Evolutionary conservation across 129 eudicot species (phyloP), one percentile per base, ranked within the genome.

Genomic region (Ambrosia trifida): DNA sequence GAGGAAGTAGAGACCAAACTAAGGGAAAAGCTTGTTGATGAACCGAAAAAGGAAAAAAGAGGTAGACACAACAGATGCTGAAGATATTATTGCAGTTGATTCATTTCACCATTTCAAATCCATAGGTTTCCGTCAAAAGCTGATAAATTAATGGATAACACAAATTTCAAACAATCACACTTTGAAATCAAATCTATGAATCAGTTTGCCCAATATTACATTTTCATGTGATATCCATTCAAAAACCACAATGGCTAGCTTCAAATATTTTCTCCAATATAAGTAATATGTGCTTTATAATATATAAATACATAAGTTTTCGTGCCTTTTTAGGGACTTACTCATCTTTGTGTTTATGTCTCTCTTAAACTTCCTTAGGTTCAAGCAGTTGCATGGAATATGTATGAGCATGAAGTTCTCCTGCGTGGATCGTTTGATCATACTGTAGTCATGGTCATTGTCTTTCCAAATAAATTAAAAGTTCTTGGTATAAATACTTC

Each of bases 391-490:
- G 96, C 96, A 35, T 94, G 95, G 96, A 85, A 88, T 77, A 85
- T 66, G 78, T 77, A 78, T 71, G 95, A 78, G 61, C 95, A 88
- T 17, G 82, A 85, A 78, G 85, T 89, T 77, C 89, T 94, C 78
- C 95, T 94, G 5, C 89, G 93, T 74, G 98, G 98, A 79, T 94
- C 96, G 52, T 89, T 89, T 53, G 96, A 89, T 85, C 96, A 87
- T 72, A 46, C 98, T 49, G 91, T 94, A 7, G 90, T 85, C 81
- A 78, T 94, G 98, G 98, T 94, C 65, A 72, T 69, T 17, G 5
- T 69, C 63, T 60, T 80, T 10, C 24, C 3, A 40, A 36, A 31
- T 13, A 59, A 59, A 59, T 41, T 12, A 4, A 30, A 13, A 28
- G 19, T 59, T 30, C 31, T 30, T 31, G 41, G 65, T 59, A 31